A percentile compares a stretch with the other conserved stretches of the same genome.
These are phyloP conservation scores for Trichoderma hamatum DNA, from an alignment of 2,329 filamentous ascomycete species.

Conservation along the genomic window DNA sequence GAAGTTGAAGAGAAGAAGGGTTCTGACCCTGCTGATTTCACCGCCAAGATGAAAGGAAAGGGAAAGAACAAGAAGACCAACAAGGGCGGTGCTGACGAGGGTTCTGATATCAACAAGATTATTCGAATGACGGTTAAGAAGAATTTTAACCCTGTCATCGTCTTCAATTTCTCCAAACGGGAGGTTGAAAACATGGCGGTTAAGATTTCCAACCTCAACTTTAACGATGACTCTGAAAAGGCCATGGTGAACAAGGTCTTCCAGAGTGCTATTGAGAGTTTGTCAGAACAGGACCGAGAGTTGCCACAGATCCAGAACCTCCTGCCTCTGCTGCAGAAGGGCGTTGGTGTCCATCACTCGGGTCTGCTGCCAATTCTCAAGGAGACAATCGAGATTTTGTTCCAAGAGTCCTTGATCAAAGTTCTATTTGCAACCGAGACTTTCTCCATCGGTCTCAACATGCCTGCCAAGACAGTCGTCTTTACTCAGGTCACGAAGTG, in stretches of 20 bases:
- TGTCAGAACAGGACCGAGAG: conserved; percentile 87
- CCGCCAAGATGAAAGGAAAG: conserved; percentile 80
- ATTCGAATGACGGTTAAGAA: conserved; percentile 98
- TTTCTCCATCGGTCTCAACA: conserved; percentile 97
- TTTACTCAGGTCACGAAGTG: conserved; percentile 97
- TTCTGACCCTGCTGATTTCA: conserved; percentile 76
- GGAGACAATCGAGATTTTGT: conserved; percentile 97
- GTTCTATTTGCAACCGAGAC: conserved; percentile 97
- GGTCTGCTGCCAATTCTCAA: conserved; percentile 94
- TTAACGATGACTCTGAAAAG: conserved; percentile 97
- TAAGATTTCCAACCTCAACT: conserved; percentile 81
- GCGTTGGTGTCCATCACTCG: conserved; percentile 96
- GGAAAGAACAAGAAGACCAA: conserved; percentile 91
- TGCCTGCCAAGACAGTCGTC: conserved; percentile 99
- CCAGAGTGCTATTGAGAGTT: conserved; percentile 84
- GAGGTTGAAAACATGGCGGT: conserved; percentile 92
- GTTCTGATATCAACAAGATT: conserved; percentile 92
- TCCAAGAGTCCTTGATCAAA: conserved; percentile 97
- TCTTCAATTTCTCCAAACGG: conserved; percentile 99
- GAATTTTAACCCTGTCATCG: conserved; percentile 96
- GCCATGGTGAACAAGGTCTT: conserved; percentile 94
- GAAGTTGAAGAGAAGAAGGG: conserved; percentile 87
- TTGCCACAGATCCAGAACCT: conserved; percentile 91
- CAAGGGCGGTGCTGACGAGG: conserved; percentile 77
- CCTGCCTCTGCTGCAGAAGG: conserved; percentile 82